These are phyloP conservation scores for Phylloporus arenicola DNA, from an alignment of 768 basidiomycete species.

Conservation along the genomic window DNA sequence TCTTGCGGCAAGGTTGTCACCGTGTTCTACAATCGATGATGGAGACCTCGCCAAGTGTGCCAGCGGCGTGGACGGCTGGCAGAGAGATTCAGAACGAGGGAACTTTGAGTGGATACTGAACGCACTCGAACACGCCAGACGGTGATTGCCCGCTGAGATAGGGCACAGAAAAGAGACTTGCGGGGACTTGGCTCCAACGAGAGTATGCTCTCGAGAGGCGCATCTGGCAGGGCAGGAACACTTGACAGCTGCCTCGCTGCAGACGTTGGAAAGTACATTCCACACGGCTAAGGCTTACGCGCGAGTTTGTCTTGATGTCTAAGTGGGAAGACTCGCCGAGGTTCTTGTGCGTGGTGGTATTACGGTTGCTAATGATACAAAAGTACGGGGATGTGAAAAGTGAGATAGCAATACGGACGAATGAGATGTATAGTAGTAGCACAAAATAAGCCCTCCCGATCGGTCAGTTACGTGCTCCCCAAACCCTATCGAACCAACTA, in stretches of 20 bases:
- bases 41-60: constrained; percentile 73
- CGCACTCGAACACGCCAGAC: constrained; percentile 81
- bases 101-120: constrained; percentile 10
- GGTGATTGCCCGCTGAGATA: constrained; percentile 65
- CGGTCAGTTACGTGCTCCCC: constrained; percentile 16
- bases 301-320: too few relatives aligned
- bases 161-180: constrained; percentile 71
- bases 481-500: constrained; percentile 25
- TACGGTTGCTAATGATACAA: constrained; percentile 32
- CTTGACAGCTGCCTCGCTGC: constrained; percentile 70
- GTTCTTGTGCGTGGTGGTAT: constrained; percentile 16
- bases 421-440: constrained; percentile 18
- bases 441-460: constrained; percentile 1
- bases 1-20: constrained; percentile 65
- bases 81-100: background rate
- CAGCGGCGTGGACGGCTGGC: constrained; percentile 64
- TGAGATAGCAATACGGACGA: constrained; percentile 11
- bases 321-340: too few relatives aligned
- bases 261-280: constrained; percentile 84
- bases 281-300: background rate
- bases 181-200: constrained; percentile 59
- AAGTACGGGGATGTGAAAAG: constrained; percentile 11
- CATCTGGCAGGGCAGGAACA: constrained; percentile 61
- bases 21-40: constrained; percentile 75
- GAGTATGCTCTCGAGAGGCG: constrained; percentile 53